Conservation (phyloP, 768 basidiomycete species). For the Leccinum subgranulosum region DNA sequence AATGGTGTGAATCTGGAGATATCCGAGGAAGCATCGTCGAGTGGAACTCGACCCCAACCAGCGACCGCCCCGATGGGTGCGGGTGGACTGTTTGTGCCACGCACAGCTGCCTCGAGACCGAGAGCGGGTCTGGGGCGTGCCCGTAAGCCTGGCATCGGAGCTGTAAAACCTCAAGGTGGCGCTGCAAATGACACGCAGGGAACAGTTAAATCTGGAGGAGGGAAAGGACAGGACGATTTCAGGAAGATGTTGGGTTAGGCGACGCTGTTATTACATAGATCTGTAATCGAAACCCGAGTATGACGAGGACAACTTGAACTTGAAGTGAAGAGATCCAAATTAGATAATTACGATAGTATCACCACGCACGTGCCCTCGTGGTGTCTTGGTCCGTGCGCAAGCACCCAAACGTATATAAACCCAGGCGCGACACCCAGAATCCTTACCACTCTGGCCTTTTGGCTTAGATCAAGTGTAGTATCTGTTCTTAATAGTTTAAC, state of each 20-base stretch:
- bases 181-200: constrained; percentile 9
- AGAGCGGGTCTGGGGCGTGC: constrained; percentile 67
- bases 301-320: background rate
- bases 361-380: background rate
- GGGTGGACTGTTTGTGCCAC: constrained; percentile 63
- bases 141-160: constrained; percentile 37
- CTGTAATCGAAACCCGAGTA: background rate
- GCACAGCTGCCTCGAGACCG: constrained; percentile 60
- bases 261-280: background rate
- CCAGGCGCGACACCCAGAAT: background rate
- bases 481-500: constrained; percentile 66
- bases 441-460: constrained; percentile 47
- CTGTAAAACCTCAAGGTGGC: constrained; percentile 12
- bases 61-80: constrained; percentile 36
- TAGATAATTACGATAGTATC: background rate
- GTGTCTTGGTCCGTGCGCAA: constrained; percentile 20
- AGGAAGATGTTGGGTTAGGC: constrained; percentile 61
- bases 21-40: constrained; percentile 47
- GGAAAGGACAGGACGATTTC: constrained; percentile 73
- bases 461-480: constrained; percentile 80
- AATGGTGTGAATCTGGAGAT: constrained; percentile 59
- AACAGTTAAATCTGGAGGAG: constrained; percentile 11
- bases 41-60: constrained; percentile 26
- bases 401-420: constrained; percentile 9
- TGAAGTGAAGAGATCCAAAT: background rate